Evolutionary conservation across 208 protist species (phyloP).

Genomic region (Acanthamoeba lenticulata): DNA sequence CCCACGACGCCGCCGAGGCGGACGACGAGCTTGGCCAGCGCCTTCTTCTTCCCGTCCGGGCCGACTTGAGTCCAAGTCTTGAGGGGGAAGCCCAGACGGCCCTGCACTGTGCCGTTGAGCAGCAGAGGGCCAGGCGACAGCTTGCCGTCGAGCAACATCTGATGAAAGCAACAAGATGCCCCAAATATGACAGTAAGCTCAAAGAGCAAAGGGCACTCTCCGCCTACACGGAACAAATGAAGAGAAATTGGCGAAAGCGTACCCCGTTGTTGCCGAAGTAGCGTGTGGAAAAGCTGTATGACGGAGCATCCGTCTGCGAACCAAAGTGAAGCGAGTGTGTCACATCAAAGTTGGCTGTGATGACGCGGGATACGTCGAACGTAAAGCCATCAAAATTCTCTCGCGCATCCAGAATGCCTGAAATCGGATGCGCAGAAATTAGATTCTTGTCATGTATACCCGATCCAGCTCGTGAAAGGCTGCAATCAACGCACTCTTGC

Average conservation of each 20-base stretch:
- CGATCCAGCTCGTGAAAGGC: no score
- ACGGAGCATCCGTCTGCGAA: not conserved
- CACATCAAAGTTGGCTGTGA: not conserved
- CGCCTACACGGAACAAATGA: no score
- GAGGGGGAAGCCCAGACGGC: not conserved
- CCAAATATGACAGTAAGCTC: not conserved
- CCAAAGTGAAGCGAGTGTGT: not conserved
- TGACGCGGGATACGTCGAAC: not conserved
- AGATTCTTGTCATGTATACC: not conserved
- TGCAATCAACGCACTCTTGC: no score
- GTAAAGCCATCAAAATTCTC: conserved; percentile 32
- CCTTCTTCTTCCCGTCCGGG: not conserved
- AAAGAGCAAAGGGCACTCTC: not conserved
- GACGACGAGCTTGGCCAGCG: not conserved
- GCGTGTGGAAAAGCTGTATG: not conserved
- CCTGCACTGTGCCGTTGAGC: conserved; percentile 11
- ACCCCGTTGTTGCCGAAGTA: not conserved
- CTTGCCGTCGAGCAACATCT: conserved; percentile 36
- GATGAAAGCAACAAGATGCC: not conserved
- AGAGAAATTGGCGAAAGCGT: not conserved
- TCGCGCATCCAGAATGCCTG: not conserved
- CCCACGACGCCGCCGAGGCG: not conserved
- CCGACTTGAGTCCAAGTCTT: not conserved
- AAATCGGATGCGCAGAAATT: not conserved
- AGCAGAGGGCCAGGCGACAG: not conserved